Evolutionary conservation across 2,329 filamentous ascomycete genomes (phyloP).

Genomic region (Aspergillus fructus): DNA sequence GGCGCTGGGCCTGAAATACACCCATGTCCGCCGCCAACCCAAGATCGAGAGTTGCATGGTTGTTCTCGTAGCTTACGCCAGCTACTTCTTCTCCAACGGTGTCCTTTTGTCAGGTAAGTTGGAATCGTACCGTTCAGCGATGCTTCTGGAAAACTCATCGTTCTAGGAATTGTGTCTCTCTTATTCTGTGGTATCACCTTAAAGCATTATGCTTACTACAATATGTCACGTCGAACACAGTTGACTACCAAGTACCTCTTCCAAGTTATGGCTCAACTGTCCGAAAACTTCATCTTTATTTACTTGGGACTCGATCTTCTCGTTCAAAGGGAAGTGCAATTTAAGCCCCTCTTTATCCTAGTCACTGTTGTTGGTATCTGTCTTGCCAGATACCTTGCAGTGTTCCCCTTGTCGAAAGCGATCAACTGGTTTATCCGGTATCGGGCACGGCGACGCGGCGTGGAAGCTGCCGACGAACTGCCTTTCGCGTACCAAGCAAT

Average conservation of each 20-base stretch:
- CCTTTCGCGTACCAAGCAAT: slow-evolving; percentile 97
- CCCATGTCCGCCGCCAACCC: slow-evolving; percentile 84
- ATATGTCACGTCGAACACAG: slow-evolving; percentile 97
- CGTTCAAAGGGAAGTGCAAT: slow-evolving; percentile 82
- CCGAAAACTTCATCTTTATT: slow-evolving; percentile 99
- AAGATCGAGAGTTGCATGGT: slow-evolving; percentile 97
- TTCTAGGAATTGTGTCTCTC: slow-evolving; percentile 88
- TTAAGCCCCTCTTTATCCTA: slow-evolving; percentile 93
- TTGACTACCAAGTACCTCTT: slow-evolving; percentile 98
- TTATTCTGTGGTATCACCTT: slow-evolving; percentile 97
- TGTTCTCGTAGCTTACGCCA: slow-evolving; percentile 90
- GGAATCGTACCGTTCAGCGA: background rate
- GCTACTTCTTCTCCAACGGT: slow-evolving; percentile 96
- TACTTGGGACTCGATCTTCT: slow-evolving; percentile 94
- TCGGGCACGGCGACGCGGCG: slow-evolving; percentile 72
- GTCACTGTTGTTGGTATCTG: slow-evolving; percentile 91
- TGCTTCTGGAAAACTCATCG: slow-evolving; percentile 13
- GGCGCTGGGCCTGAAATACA: slow-evolving; percentile 89
- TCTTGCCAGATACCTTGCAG: slow-evolving; percentile 85
- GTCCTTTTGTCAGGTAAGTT: slow-evolving; percentile 87
- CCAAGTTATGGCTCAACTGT: slow-evolving; percentile 88
- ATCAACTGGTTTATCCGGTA: slow-evolving; percentile 95
- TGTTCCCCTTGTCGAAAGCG: slow-evolving; percentile 83
- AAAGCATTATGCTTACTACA: slow-evolving; percentile 99
- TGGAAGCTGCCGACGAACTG: slow-evolving; percentile 78